Percentiles rank a stretch among this genome's conserved stretches.
These are phyloP conservation scores for Aspergillus incahuasiensis DNA, from an alignment of 495 filamentous ascomycete genomes.

Conservation along the genomic window DNA sequence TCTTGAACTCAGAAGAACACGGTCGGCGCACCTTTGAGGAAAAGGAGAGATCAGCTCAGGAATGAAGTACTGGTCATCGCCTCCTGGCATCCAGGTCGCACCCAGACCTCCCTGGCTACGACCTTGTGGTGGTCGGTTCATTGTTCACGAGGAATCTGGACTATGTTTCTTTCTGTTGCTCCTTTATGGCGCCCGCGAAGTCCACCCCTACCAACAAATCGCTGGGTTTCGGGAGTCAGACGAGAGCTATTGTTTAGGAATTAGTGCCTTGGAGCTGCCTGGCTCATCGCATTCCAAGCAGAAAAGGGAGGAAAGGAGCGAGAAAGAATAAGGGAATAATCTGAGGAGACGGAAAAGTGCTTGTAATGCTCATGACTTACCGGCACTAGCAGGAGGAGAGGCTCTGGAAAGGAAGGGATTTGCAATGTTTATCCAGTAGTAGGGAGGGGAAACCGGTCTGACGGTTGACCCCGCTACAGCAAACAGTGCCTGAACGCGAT, in stretches of 20 bases:
- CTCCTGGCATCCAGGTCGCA: constrained; percentile 89
- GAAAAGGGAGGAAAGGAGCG: constrained; percentile 1
- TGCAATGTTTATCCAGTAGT: not conserved
- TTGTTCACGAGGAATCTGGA: constrained; percentile 12
- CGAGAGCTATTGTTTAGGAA: constrained; percentile 10
- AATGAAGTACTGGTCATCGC: constrained; percentile 75
- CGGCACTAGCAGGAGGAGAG: not conserved
- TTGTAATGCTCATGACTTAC: constrained; percentile 1
- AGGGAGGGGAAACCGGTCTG: constrained; percentile 1
- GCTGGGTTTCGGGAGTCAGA: constrained; percentile 10
- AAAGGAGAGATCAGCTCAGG: constrained; percentile 69
- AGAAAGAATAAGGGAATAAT: constrained; percentile 14
- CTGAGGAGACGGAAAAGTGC: constrained; percentile 3
- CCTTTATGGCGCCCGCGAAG: constrained; percentile 2
- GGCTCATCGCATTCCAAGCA: constrained; percentile 7
- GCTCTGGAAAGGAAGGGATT: constrained; percentile 9
- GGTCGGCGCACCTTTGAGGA: constrained; percentile 74
- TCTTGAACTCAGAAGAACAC: not conserved
- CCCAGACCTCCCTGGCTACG: constrained; percentile 53
- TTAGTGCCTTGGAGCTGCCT: not conserved
- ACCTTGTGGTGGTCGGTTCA: constrained; percentile 42
- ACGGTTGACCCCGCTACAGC: constrained; percentile 11
- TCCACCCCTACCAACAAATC: constrained; percentile 14
- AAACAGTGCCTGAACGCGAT: not conserved
- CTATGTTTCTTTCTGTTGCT: constrained; percentile 15